A percentile compares a stretch with the other conserved stretches of the same genome.
Evolutionary conservation across 2,329 filamentous ascomycete genomes (phyloP).

Genomic region (Cytospora piceicola): DNA sequence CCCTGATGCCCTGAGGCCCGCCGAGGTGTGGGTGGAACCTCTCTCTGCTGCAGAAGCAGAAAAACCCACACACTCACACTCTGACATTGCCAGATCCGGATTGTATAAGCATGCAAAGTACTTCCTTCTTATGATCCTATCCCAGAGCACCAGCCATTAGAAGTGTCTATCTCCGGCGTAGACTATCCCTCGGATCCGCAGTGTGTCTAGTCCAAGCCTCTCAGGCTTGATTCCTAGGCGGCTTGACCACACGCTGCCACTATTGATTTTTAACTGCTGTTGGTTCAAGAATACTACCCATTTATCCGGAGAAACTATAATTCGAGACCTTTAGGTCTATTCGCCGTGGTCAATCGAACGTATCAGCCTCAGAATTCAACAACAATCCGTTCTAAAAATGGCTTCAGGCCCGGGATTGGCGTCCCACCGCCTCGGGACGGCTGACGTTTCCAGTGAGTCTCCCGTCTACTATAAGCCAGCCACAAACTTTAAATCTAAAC

Average conservation of each 20-base stretch:
- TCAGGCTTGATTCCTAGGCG: neutral
- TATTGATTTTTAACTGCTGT: neutral
- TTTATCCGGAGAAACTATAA: neutral
- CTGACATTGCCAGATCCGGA: no score
- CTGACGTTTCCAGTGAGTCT: neutral
- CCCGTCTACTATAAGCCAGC: conserved; percentile 2
- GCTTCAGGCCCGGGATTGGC: no score
- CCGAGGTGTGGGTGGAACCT: no score
- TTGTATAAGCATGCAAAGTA: no score
- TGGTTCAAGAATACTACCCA: neutral
- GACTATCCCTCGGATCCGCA: neutral
- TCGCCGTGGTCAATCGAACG: neutral
- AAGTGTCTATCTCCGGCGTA: neutral
- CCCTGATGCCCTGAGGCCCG: no score
- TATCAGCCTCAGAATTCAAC: neutral
- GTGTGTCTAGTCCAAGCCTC: neutral
- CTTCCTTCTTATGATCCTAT: no score
- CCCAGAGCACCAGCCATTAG: no score
- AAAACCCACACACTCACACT: no score
- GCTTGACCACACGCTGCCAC: neutral
- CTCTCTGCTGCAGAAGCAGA: no score
- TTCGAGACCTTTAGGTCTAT: neutral
- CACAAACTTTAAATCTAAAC: neutral
- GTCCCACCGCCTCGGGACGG: neutral
- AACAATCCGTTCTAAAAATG: no score